Evolutionary conservation across 1,139 yeast genomes (phyloP).

Genomic region (Maudiozyma humilis): DNA sequence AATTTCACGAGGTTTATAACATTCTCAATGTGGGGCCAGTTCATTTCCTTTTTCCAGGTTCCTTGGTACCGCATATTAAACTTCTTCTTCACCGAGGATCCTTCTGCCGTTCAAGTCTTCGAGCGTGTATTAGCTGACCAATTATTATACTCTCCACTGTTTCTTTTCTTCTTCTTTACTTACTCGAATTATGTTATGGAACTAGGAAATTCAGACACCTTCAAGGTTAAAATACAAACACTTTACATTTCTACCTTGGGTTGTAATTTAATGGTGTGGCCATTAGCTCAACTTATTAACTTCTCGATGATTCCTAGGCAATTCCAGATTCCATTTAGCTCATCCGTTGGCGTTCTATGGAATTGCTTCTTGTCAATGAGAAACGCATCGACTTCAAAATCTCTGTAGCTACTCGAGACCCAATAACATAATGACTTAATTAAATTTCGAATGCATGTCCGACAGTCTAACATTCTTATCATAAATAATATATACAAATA

Average conservation of each 20-base stretch:
- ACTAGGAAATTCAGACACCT: conserved; percentile 57
- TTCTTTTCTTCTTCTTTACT: conserved; percentile 70
- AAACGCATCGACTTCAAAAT: conserved; percentile 34
- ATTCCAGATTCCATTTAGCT: conserved; percentile 85
- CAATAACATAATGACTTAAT: too few species aligned
- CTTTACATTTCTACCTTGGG: conserved; percentile 70
- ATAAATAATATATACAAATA: neutral
- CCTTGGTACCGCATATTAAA: conserved; percentile 85
- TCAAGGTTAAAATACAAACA: conserved; percentile 52
- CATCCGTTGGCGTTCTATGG: conserved; percentile 87
- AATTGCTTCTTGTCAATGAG: conserved; percentile 81
- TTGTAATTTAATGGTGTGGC: conserved; percentile 86
- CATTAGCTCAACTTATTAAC: conserved; percentile 84
- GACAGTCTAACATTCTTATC: too few species aligned
- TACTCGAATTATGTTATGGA: conserved; percentile 81
- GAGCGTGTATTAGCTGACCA: conserved; percentile 88
- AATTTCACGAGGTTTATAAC: conserved; percentile 66
- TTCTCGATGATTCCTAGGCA: conserved; percentile 71
- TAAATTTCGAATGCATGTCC: too few species aligned
- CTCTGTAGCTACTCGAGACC: conserved; percentile 6
- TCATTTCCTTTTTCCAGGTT: conserved; percentile 75
- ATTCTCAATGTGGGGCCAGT: conserved; percentile 81
- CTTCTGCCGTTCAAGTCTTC: conserved; percentile 71
- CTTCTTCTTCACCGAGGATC: conserved; percentile 67
- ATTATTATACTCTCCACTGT: conserved; percentile 77